These are phyloP conservation scores for Ambrosiella cleistominuta DNA, from an alignment of 2,329 filamentous ascomycete genomes.

Conservation along the genomic window DNA sequence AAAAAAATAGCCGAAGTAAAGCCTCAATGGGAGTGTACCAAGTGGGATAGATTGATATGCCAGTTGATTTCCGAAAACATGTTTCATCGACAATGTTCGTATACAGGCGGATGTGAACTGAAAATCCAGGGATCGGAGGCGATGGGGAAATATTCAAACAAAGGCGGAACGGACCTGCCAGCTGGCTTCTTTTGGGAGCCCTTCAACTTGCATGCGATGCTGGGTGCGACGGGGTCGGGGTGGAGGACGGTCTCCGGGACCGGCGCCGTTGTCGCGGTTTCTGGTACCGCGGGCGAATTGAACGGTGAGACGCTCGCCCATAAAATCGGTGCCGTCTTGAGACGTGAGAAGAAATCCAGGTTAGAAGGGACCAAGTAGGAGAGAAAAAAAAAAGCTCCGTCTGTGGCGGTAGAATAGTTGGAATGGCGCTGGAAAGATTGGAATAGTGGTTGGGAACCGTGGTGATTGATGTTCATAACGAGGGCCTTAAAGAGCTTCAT, in stretches of 20 bases:
- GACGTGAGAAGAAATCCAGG: conserved; percentile 1
- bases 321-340: conserved; percentile 89
- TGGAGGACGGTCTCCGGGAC: conserved; percentile 36
- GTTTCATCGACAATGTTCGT: not conserved
- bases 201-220: conserved; percentile 93
- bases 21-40: not conserved
- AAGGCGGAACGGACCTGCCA: conserved; percentile 90
- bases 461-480: not conserved
- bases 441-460: not conserved
- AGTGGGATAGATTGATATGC: not conserved
- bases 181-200: conserved; percentile 94
- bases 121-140: not conserved
- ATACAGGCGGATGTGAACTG: not conserved
- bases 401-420: not conserved
- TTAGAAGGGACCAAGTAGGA: conserved; percentile 7
- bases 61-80: too few species aligned
- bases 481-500: not conserved
- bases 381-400: conserved; percentile 1
- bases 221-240: conserved; percentile 81
- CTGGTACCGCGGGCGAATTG: conserved; percentile 87
- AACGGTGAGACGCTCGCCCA: conserved; percentile 92
- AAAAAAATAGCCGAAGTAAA: not conserved
- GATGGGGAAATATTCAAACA: not conserved
- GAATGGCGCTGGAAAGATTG: not conserved
- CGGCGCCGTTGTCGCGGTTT: conserved; percentile 29